These are phyloP conservation scores for Globisporangium uncinulatum DNA, from an alignment of 352 stramenopile genomes.

Conservation along the genomic window DNA sequence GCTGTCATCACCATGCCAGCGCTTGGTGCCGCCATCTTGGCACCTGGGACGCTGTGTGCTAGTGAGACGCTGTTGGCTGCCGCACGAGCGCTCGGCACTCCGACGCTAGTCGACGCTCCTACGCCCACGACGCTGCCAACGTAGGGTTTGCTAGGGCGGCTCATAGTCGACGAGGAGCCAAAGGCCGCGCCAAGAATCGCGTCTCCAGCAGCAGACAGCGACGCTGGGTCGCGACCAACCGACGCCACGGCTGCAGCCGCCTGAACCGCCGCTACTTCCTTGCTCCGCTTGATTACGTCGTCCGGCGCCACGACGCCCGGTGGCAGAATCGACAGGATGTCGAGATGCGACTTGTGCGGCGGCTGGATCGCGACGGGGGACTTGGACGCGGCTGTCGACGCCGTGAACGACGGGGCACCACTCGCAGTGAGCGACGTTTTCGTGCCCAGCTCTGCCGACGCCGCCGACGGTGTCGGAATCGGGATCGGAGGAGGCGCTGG, in stretches of 20 bases:
- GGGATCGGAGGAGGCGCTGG: slow-evolving; percentile 65
- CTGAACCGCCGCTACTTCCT: slow-evolving; percentile 74
- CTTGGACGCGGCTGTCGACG: slow-evolving; percentile 13
- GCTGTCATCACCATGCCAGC: slow-evolving; percentile 7
- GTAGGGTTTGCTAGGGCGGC: slow-evolving; percentile 26
- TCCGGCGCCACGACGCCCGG: slow-evolving; percentile 48
- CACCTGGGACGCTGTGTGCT: slow-evolving; percentile 5
- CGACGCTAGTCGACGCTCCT: slow-evolving; percentile 4
- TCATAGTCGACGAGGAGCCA: slow-evolving; percentile 27
- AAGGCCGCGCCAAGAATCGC: slow-evolving; percentile 49
- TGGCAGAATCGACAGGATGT: slow-evolving; percentile 65
- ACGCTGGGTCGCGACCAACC: slow-evolving; percentile 34
- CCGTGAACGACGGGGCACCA: slow-evolving; percentile 9
- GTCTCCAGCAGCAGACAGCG: slow-evolving; percentile 42
- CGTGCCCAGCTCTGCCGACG: slow-evolving; percentile 9
- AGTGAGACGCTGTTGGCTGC: slow-evolving; percentile 2
- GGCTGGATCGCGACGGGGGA: slow-evolving; percentile 25
- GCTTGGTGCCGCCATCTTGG: slow-evolving; percentile 7
- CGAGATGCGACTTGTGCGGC: slow-evolving; percentile 76
- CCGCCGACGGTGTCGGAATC: slow-evolving; percentile 25
- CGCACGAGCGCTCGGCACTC: slow-evolving; percentile 3
- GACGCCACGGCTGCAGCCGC: slow-evolving; percentile 61
- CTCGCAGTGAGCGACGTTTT: slow-evolving; percentile 12
- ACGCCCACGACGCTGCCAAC: slow-evolving; percentile 15
- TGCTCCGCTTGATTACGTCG: slow-evolving; percentile 85